Evolutionary conservation across 805 yeast genomes (phyloP), one percentile per base, ranked within the genome.

Genomic region (Candida easanensis): DNA sequence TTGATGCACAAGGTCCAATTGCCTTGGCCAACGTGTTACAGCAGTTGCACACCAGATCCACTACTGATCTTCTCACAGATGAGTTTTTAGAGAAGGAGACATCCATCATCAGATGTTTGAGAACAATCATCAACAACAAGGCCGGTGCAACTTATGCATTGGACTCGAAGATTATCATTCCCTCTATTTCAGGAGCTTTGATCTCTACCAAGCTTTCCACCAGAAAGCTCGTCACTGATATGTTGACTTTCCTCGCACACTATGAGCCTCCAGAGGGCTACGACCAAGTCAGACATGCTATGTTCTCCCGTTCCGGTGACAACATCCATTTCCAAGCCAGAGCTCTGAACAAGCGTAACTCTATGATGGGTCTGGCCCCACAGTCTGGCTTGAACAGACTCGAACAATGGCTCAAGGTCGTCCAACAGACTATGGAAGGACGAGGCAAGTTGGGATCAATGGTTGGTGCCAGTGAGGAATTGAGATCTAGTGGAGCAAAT

Each of bases 401-500:
- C 52, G 85, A 81, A 48, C 73, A 82, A 28, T 88, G 96, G 96
- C 57, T 88, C 35, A 64, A 68, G 38, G 66, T 79, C 11, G 82
- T 88, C 3, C 82, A 75, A 39, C 76, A 74, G 38, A 82, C 90
- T 0, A 55, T 88, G 34, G 88, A 81, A 44, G 97, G 97, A 3
- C 75, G 90, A 53, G 98, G 98, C 7, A 84, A 80, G 54, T 73
- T 86, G 75, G 96, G 97, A 10, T 87, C 97, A 1, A 63, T 84
- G 55, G 98, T 91, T 8, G 97, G 97, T 2, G 96, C 97, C 0
- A 82, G 88, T 45, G 93, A 84, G 9, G 97, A 91, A 52, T 74
- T 80, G 41, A 81, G 79, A 45, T 54, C 60, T 5, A 72, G 73
- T 38, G 74, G 79, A 18, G 91, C 60, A 5, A 72, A 73, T 38